Evolutionary conservation across 768 basidiomycete species (phyloP), one percentile per base, ranked within the genome.

Genomic region (Trametopsis cervina): DNA sequence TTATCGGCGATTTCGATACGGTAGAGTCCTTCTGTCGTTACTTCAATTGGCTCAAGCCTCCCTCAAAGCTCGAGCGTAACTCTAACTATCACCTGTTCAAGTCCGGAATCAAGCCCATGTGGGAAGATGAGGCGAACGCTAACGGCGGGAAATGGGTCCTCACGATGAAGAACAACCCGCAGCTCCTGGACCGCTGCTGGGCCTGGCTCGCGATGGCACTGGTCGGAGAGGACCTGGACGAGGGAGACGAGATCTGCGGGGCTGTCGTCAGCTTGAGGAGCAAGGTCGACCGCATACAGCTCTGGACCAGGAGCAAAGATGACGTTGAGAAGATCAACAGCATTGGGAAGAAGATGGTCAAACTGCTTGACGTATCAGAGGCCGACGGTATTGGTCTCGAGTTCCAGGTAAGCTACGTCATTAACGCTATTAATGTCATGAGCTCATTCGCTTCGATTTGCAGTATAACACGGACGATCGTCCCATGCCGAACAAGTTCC

Each of bases 31-130:
- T 89, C 71, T 92, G 90, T 66, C 80, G 90, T 17, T 89, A 90
- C 69, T 88, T 90, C 74, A 91, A 92, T 67, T 92, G 89, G 89
- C 81, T 91, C 53, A 92, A 92, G 65, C 86, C 87, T 0, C 93
- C 93, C 10, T 90, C 89, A 26, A 79, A 81, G 59, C 78, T 95
- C 26, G 88, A 92, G 58, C 82, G 82, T 58, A 91, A 90, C 67
- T 85, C 86, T 40, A 97, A 96, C 68, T 93, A 95, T 58, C 93
- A 97, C 62, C 75, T 97, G 47, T 96, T 97, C 79, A 95, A 95
- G 69, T 75, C 80, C 18, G 89, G 89, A 15, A 93, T 93, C 71
- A 90, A 91, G 61, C 90, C 90, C 12, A 95, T 96, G 93, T 96
- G 92, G 92, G 93, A 95, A 69, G 93, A 95, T 63, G 78, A 79